phyloP scores from a whole-genome alignment of 495 filamentous ascomycete species.

The Jackrogersella minutella region DNA sequence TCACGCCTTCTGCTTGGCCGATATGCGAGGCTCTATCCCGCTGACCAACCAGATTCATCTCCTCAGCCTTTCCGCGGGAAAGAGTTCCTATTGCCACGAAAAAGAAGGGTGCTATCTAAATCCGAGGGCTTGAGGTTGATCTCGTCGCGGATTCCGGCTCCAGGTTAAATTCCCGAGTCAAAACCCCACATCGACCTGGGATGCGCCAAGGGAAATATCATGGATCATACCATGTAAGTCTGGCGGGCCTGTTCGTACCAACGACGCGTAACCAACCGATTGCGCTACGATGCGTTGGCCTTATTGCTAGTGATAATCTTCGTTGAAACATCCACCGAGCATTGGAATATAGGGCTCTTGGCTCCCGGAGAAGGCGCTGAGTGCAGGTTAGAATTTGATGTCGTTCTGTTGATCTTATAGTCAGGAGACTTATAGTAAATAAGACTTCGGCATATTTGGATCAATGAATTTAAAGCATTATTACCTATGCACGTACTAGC shows the following conservation, averaged over 20 bases:
- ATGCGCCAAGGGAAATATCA: conserved; percentile 3
- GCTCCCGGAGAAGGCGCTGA: neutral
- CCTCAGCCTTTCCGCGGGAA: conserved; percentile 3
- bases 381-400: neutral
- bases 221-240: conserved; percentile 1
- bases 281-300: no score
- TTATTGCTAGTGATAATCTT: no score
- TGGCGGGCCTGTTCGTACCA: neutral
- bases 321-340: no score
- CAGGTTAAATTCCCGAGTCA: neutral
- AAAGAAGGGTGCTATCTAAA: neutral
- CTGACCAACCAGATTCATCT: neutral
- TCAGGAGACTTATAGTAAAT: conserved; percentile 3
- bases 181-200: neutral
- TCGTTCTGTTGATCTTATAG: neutral
- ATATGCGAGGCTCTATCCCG: conserved; percentile 4
- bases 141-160: neutral
- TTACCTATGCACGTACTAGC: no score
- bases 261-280: conserved; percentile 5
- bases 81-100: neutral
- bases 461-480: neutral
- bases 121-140: neutral
- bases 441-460: neutral
- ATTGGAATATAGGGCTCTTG: no score
- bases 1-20: neutral